A percentile compares a stretch with the other conserved stretches of the same genome.
Evolutionary conservation across 179 eudicot genomes (phyloP).

Genomic region (Spergularia azorica): DNA sequence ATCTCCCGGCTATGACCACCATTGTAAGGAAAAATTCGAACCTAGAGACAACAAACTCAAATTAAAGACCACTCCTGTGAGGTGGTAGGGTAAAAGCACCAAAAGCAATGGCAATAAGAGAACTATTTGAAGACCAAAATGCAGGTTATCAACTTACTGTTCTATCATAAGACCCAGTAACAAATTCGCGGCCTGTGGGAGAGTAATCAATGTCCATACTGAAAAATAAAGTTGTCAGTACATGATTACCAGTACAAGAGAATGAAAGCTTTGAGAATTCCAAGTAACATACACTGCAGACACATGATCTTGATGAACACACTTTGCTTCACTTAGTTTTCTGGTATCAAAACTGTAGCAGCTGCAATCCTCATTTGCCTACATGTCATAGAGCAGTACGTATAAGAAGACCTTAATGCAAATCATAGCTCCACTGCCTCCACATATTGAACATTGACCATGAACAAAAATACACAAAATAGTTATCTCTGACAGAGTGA

Average conservation of each 20-base stretch:
- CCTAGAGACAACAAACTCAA: conserved; percentile 45
- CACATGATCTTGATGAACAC: conserved; percentile 96
- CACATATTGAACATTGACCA: too few species aligned
- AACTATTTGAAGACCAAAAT: not conserved
- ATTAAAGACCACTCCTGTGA: conserved; percentile 6
- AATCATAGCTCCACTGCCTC: not conserved
- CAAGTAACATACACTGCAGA: conserved; percentile 83
- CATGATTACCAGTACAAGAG: conserved; percentile 2
- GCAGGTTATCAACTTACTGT: conserved; percentile 53
- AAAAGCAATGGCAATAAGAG: not conserved
- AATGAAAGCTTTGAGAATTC: not conserved
- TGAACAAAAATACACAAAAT: too few species aligned
- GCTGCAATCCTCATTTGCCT: conserved; percentile 96
- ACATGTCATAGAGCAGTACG: conserved; percentile 16
- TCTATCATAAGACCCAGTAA: conserved; percentile 97
- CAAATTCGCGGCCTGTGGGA: conserved; percentile 98
- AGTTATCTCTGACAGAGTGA: too few species aligned
- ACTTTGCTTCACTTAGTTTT: conserved; percentile 77
- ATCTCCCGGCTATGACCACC: conserved; percentile 97
- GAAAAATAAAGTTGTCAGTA: conserved; percentile 16
- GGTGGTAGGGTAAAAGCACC: not conserved
- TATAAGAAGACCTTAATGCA: not conserved
- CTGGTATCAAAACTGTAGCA: conserved; percentile 92
- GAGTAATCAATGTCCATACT: conserved; percentile 99
- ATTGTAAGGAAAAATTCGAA: conserved; percentile 82